A percentile compares a stretch with the other conserved stretches of the same genome.
Conservation (phyloP, 768 basidiomycete species). For the Boletus tomentosulus region DNA sequence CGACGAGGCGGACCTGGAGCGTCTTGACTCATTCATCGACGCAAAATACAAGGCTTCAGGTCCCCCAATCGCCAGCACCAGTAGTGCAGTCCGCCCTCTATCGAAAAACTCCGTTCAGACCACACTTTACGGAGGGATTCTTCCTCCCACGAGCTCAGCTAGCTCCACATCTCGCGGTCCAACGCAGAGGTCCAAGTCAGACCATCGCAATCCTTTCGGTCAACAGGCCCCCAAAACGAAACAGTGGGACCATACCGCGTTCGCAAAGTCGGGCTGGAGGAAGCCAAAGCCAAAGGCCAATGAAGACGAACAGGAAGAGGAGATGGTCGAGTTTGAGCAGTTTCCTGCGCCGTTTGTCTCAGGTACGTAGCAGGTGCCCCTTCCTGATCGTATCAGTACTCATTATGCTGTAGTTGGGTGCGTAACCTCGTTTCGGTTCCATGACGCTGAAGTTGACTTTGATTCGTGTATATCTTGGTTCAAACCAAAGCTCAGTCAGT, state of each 20-base stretch:
- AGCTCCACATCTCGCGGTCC: conserved; percentile 29
- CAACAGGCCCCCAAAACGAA: conserved; percentile 66
- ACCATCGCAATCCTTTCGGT: conserved; percentile 39
- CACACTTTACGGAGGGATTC: conserved; percentile 62
- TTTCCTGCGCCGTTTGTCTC: conserved; percentile 76
- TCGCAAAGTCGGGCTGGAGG: conserved; percentile 74
- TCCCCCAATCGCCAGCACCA: conserved; percentile 39
- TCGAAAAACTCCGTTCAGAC: conserved; percentile 51
- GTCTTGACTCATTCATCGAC: conserved; percentile 50
- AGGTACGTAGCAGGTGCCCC: conserved; percentile 40
- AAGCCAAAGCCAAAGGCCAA: conserved; percentile 46
- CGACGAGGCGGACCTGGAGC: conserved; percentile 50
- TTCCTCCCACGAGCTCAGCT: conserved; percentile 33
- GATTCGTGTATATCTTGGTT: background rate
- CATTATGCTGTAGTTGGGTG: conserved; percentile 46
- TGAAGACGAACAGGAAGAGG: conserved; percentile 56
- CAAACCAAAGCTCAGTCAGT: conserved; percentile 30
- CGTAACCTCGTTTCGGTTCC: conserved; percentile 23
- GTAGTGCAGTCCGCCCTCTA: conserved; percentile 19
- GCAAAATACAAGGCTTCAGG: conserved; percentile 42
- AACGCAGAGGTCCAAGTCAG: conserved; percentile 42
- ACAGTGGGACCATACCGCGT: conserved; percentile 88
- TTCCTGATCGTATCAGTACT: conserved; percentile 1
- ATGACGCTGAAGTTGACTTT: conserved; percentile 4
- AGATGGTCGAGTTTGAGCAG: conserved; percentile 70